These are phyloP conservation scores for Coelastrella sp. DNA, from an alignment of 139 green algal genomes.

Conservation along the genomic window DNA sequence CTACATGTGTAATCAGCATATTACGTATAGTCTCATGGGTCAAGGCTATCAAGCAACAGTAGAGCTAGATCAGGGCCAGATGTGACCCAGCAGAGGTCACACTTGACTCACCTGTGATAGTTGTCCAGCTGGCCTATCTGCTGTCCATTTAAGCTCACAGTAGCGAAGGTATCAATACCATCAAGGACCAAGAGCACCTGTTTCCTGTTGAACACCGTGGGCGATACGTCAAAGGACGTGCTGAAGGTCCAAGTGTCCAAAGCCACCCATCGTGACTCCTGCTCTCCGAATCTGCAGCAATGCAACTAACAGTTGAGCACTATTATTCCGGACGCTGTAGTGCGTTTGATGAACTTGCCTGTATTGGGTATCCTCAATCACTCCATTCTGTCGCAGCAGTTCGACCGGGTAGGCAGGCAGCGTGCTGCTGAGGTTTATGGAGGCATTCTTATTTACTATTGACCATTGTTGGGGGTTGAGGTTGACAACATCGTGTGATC, in stretches of 20 bases:
- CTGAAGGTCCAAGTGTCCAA: constrained; percentile 73
- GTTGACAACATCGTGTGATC: background rate
- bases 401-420: constrained; percentile 37
- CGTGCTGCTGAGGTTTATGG: background rate
- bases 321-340: background rate
- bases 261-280: constrained; percentile 62
- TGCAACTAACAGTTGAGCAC: background rate
- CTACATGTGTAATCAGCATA: no score
- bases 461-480: constrained; percentile 15
- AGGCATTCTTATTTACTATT: constrained; percentile 22
- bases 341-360: background rate
- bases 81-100: background rate
- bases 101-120: constrained; percentile 56
- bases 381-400: constrained; percentile 23
- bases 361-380: constrained; percentile 43
- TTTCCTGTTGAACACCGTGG: background rate
- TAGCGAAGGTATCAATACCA: constrained; percentile 63
- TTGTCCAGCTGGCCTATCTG: constrained; percentile 50
- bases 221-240: constrained; percentile 47
- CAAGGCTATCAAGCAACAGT: no score
- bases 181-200: constrained; percentile 53
- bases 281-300: constrained; percentile 69
- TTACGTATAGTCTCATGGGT: no score
- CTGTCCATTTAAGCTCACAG: constrained; percentile 63
- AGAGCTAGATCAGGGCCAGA: no score